Conservation (phyloP, 2,329 filamentous ascomycete genomes). For the Aspergillus intermedius region DNA sequence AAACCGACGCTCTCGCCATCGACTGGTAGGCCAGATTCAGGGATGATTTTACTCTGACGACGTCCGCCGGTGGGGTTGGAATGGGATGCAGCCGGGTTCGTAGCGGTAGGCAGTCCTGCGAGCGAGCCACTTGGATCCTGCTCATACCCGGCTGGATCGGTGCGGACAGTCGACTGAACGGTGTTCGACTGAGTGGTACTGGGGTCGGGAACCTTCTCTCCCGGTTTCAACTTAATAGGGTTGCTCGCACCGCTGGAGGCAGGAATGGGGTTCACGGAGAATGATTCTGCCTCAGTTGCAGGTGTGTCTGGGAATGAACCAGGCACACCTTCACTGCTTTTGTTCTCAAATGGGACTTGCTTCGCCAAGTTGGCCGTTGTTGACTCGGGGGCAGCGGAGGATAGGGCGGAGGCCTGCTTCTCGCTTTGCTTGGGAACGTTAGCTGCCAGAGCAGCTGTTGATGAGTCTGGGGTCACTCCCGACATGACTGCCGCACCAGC, state of each 20-base stretch:
- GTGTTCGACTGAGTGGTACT: constrained; percentile 61
- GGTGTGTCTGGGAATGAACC: constrained; percentile 71
- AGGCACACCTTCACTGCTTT: constrained; percentile 40
- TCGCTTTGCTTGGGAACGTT: constrained; percentile 25
- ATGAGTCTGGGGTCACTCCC: constrained; percentile 62
- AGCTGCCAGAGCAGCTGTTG: constrained; percentile 54
- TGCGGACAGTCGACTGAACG: constrained; percentile 57
- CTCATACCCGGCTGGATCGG: constrained; percentile 82
- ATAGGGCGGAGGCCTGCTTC: constrained; percentile 47
- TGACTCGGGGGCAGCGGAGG: constrained; percentile 60
- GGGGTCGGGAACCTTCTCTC: constrained; percentile 69
- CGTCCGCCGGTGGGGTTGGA: constrained; percentile 6
- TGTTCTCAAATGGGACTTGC: constrained; percentile 56
- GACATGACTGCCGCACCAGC: constrained; percentile 40
- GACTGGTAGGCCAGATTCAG: constrained; percentile 75
- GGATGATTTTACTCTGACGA: constrained; percentile 56
- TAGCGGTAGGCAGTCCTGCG: constrained; percentile 22
- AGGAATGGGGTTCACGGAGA: constrained; percentile 52
- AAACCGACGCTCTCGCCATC: constrained; percentile 29
- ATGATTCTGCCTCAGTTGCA: constrained; percentile 39
- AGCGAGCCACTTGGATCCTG: constrained; percentile 54
- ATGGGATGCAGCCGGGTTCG: neutral
- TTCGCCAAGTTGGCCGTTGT: constrained; percentile 65
- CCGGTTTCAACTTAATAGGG: constrained; percentile 70
- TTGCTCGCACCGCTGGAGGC: constrained; percentile 60